Conservation (phyloP, 2,329 filamentous ascomycete genomes). For the Cryphonectria japonica region DNA sequence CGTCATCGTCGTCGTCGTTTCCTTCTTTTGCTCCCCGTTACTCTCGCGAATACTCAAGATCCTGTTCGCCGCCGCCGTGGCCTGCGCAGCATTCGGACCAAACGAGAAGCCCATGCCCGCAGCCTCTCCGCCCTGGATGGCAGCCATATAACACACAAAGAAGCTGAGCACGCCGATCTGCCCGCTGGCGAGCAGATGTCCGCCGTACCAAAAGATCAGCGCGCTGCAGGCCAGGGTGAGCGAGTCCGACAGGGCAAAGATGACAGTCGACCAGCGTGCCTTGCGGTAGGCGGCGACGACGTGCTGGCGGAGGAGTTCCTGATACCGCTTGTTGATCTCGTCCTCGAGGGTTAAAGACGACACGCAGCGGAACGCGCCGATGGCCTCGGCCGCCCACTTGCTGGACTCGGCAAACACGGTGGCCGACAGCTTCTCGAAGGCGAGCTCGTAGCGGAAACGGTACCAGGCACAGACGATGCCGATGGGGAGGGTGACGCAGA, state of each 20-base stretch:
- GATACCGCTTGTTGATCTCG: slow-evolving; percentile 65
- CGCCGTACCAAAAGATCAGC: slow-evolving; percentile 69
- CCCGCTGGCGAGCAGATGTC: slow-evolving; percentile 55
- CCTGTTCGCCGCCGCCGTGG: slow-evolving; percentile 61
- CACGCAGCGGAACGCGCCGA: slow-evolving; percentile 75
- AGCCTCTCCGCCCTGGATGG: slow-evolving; percentile 69
- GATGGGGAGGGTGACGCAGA: slow-evolving; percentile 62
- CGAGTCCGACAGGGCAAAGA: slow-evolving; percentile 73
- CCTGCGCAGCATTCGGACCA: slow-evolving; percentile 66
- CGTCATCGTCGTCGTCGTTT: not conserved
- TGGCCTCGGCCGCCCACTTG: slow-evolving; percentile 74
- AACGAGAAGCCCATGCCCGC: slow-evolving; percentile 71
- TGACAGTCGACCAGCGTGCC: slow-evolving; percentile 62
- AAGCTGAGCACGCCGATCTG: slow-evolving; percentile 54
- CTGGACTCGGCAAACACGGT: slow-evolving; percentile 72
- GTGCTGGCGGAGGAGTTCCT: slow-evolving; percentile 60
- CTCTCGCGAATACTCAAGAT: slow-evolving; percentile 57
- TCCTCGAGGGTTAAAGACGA: slow-evolving; percentile 71
- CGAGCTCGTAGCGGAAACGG: slow-evolving; percentile 61
- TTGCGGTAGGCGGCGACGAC: slow-evolving; percentile 62
- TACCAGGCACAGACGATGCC: slow-evolving; percentile 53
- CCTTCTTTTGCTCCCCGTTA: slow-evolving; percentile 11
- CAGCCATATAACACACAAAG: slow-evolving; percentile 65
- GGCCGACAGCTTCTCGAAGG: slow-evolving; percentile 71
- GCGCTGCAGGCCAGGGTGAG: slow-evolving; percentile 66